Conservation (phyloP, 2,329 filamentous ascomycete species). For the Leptodontidium sp. region DNA sequence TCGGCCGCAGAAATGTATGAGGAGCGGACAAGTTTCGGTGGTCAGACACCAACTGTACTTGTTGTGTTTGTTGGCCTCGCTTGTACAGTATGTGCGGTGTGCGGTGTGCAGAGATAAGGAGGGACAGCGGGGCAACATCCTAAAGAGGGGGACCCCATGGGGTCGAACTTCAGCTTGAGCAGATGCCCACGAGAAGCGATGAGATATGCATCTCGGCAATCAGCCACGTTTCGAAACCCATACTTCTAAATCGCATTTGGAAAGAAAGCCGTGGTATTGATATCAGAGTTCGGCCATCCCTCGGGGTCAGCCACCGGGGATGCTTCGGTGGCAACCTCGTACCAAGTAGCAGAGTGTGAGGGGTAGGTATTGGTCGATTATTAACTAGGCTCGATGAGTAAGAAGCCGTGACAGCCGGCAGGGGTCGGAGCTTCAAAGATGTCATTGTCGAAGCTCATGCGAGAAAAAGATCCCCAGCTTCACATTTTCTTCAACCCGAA, state of each 20-base stretch:
- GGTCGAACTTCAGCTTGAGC: neutral
- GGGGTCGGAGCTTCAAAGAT: conserved; percentile 3
- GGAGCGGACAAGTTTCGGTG: conserved; percentile 19
- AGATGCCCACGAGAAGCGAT: neutral
- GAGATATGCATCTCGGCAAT: neutral
- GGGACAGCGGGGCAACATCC: neutral
- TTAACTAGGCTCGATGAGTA: conserved; percentile 12
- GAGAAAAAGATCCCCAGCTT: conserved; percentile 5
- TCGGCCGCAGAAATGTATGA: neutral
- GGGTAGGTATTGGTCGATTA: conserved; percentile 12
- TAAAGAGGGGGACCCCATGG: conserved; percentile 5
- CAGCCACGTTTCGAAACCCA: conserved; percentile 2
- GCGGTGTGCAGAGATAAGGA: neutral
- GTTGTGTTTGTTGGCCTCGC: conserved; percentile 9
- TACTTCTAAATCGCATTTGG: neutral
- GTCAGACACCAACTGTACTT: neutral
- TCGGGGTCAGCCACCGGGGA: conserved; percentile 14
- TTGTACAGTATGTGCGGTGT: neutral
- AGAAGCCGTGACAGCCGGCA: conserved; percentile 9
- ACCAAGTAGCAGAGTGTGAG: neutral
- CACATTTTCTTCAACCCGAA: neutral
- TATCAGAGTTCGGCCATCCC: neutral
- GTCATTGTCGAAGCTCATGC: conserved; percentile 15
- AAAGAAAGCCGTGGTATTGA: neutral
- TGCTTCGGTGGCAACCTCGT: conserved; percentile 1